Evolutionary conservation across 2,329 filamentous ascomycete genomes (phyloP).

Genomic region (Talaromyces sp.): DNA sequence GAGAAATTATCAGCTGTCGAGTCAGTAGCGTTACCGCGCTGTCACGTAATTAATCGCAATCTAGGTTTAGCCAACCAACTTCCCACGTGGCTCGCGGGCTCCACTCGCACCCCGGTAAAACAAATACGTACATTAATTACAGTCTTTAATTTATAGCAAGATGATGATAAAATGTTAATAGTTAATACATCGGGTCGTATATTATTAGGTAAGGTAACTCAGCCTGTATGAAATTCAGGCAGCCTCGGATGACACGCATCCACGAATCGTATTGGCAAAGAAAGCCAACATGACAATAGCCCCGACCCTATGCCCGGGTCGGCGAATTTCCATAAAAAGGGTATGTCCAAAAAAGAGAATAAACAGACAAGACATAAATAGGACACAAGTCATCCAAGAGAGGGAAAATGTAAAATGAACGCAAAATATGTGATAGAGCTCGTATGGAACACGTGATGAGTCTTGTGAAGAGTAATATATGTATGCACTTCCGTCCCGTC

Average conservation of each 20-base stretch:
- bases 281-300: background rate
- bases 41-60: background rate
- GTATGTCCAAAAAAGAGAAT: background rate
- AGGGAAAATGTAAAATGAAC: background rate
- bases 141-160: background rate
- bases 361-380: background rate
- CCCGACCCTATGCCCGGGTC: background rate
- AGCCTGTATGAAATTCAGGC: background rate
- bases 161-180: background rate
- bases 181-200: background rate
- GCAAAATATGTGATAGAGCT: conserved; percentile 8
- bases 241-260: background rate
- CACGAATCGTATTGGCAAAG: background rate
- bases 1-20: background rate
- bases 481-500: conserved; percentile 9
- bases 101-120: background rate
- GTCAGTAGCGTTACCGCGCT: background rate
- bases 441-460: conserved; percentile 8
- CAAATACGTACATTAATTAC: background rate
- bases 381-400: background rate
- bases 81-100: background rate
- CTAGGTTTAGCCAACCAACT: background rate
- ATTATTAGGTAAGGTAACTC: background rate
- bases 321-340: background rate
- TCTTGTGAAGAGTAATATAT: background rate